Evolutionary conservation across 345 rosid genomes (phyloP).

Genomic region (Ricinus communis): DNA sequence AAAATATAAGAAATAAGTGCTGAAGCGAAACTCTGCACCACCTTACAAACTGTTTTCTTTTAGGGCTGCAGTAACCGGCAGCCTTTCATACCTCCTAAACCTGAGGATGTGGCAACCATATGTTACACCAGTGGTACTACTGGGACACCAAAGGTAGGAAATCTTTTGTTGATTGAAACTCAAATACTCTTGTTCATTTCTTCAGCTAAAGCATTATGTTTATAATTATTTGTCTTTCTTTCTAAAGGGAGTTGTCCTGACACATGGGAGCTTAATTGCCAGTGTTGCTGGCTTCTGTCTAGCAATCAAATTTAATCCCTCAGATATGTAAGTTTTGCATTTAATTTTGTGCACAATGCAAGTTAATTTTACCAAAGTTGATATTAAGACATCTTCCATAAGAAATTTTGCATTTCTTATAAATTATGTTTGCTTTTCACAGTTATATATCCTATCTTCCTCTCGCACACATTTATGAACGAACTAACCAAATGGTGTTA

Average conservation of each 20-base stretch:
- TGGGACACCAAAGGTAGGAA: conserved; percentile 34
- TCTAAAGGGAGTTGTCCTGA: conserved; percentile 35
- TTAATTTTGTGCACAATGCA: conserved; percentile 14
- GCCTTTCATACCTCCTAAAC: conserved; percentile 28
- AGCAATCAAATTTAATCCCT: conserved; percentile 18
- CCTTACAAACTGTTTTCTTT: conserved; percentile 13
- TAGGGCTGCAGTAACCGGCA: conserved; percentile 44
- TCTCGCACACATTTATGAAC: conserved; percentile 35
- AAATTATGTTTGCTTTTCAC: not conserved
- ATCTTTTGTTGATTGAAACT: not conserved
- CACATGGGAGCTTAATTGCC: conserved; percentile 29
- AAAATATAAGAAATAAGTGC: too few species aligned
- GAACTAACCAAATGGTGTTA: conserved; percentile 13
- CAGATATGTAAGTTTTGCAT: conserved; percentile 28
- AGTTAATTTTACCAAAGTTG: not conserved
- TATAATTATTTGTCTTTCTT: conserved; percentile 16
- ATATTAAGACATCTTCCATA: not conserved
- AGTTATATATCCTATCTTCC: conserved; percentile 36
- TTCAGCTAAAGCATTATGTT: conserved; percentile 13
- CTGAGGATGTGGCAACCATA: conserved; percentile 35
- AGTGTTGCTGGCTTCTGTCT: conserved; percentile 22
- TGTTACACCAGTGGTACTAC: conserved; percentile 41
- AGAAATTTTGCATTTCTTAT: conserved; percentile 10
- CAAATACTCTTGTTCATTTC: conserved; percentile 16
- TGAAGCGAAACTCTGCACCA: conserved; percentile 17